Evolutionary conservation across 345 rosid species (phyloP).

Genomic region (Raphanus raphanistrum): DNA sequence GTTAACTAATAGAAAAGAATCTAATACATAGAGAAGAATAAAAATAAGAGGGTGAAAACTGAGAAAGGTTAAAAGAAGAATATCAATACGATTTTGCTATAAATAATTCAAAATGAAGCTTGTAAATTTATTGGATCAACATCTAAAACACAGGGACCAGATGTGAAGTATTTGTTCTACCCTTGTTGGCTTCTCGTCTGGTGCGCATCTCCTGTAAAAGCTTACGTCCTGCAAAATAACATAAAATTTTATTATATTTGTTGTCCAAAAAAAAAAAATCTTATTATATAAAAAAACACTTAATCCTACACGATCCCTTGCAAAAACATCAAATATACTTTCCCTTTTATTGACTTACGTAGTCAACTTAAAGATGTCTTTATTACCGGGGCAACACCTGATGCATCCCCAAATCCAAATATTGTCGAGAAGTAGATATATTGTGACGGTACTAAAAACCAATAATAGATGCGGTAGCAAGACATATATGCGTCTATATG

Average conservation of each 20-base stretch:
- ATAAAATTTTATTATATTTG: background rate
- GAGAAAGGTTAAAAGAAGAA: slow-evolving; percentile 24
- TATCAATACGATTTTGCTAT: slow-evolving; percentile 21
- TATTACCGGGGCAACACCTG: background rate
- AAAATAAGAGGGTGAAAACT: slow-evolving; percentile 22
- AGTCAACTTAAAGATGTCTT: background rate
- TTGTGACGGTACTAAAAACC: slow-evolving; percentile 16
- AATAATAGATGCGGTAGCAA: background rate
- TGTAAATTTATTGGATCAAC: slow-evolving; percentile 19
- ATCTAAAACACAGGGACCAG: slow-evolving; percentile 25
- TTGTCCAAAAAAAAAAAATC: too few relatives aligned
- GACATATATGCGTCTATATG: slow-evolving; percentile 3
- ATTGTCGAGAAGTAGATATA: background rate
- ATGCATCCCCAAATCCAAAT: slow-evolving; percentile 18
- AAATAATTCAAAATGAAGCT: slow-evolving; percentile 12
- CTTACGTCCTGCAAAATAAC: slow-evolving; percentile 47
- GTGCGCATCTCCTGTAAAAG: slow-evolving; percentile 48
- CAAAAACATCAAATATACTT: background rate
- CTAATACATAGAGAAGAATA: slow-evolving; percentile 17
- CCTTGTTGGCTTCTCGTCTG: slow-evolving; percentile 63
- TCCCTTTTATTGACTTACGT: background rate
- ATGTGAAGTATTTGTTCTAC: slow-evolving; percentile 35
- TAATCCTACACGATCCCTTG: background rate
- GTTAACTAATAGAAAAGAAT: slow-evolving; percentile 12
- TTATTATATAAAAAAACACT: background rate